Percentiles rank a stretch among this genome's conserved stretches.
These are phyloP conservation scores for Solanum medicagineum DNA, from an alignment of 257 asterid species.

Conservation along the genomic window DNA sequence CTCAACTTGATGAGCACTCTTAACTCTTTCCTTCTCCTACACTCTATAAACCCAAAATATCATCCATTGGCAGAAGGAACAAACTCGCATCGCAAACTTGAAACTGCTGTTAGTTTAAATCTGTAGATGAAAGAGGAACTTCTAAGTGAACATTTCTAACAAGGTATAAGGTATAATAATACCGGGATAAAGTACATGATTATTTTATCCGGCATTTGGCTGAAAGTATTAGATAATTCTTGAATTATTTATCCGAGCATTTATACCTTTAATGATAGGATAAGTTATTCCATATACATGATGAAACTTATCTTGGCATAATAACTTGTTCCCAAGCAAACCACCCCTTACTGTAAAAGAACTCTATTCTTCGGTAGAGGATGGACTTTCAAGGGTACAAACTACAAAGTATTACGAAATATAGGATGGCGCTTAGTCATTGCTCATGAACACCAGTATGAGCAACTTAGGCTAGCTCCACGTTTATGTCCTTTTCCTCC, in stretches of 20 bases:
- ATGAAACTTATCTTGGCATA: no score
- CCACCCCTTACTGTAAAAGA: neutral
- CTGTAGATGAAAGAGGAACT: neutral
- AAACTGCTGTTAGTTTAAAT: neutral
- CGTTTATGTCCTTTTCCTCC: neutral
- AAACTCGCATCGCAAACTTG: neutral
- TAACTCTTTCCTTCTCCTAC: neutral
- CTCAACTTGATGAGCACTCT: neutral
- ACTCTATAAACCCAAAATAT: neutral
- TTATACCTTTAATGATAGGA: no score
- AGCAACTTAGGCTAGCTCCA: neutral
- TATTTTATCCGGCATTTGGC: no score
- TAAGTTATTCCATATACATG: no score
- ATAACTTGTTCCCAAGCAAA: no score
- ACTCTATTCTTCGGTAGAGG: neutral
- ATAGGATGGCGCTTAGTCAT: neutral
- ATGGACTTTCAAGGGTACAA: neutral
- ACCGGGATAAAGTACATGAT: no score
- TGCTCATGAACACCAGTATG: neutral
- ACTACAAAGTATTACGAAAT: neutral
- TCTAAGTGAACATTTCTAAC: neutral
- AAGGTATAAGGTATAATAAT: no score
- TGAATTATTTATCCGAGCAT: no score
- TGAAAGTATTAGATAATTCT: no score
- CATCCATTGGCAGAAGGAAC: neutral